Conservation (phyloP, 495 filamentous ascomycete species). For the Penicillium mononematosum region DNA sequence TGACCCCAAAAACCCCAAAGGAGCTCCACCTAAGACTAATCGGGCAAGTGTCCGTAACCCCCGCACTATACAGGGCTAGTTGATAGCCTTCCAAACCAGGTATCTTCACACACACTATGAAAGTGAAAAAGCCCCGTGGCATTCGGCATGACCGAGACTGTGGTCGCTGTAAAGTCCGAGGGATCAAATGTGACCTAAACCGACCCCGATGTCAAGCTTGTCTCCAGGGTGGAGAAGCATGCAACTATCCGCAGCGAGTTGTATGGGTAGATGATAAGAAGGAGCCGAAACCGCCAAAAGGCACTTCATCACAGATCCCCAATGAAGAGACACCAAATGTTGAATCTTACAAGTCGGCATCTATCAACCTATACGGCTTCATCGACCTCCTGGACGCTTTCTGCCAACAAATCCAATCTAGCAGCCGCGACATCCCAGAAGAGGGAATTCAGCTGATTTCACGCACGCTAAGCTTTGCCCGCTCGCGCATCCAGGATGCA, state of each 20-base stretch:
- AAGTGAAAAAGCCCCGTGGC: constrained; percentile 33
- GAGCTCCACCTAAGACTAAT: not conserved
- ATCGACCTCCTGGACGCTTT: constrained; percentile 32
- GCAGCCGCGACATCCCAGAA: constrained; percentile 24
- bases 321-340: not conserved
- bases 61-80: constrained; percentile 7
- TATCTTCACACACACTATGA: constrained; percentile 10
- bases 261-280: constrained; percentile 31
- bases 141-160: constrained; percentile 39
- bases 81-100: constrained; percentile 1
- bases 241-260: constrained; percentile 35
- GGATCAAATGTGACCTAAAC: constrained; percentile 37
- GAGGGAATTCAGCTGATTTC: constrained; percentile 31
- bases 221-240: constrained; percentile 22
- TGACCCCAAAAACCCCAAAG: too few relatives aligned
- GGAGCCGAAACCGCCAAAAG: constrained; percentile 3
- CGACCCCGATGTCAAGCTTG: constrained; percentile 33
- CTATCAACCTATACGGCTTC: constrained; percentile 35
- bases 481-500: constrained; percentile 24
- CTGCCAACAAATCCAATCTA: constrained; percentile 32
- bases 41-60: not conserved
- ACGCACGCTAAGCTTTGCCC: constrained; percentile 28
- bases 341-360: constrained; percentile 7
- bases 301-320: not conserved
- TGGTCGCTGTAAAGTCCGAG: constrained; percentile 27